Base-by-base conservation (phyloP, 176 grass and related monocot genomes). In the Bonia amplexicaulis region DNA sequence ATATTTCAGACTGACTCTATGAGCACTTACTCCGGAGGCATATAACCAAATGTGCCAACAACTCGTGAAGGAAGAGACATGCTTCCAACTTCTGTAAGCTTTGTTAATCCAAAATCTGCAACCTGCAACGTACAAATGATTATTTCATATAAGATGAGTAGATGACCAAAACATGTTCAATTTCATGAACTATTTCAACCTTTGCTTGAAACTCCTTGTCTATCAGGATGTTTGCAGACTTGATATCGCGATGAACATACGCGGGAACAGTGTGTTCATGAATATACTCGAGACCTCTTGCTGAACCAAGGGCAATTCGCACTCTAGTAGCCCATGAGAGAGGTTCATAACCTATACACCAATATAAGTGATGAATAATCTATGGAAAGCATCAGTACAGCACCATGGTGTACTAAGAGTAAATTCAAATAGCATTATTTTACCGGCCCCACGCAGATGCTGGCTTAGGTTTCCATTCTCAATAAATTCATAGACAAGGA, bases 401-500 rank as follows among this genome's bases (percentile, higher is more conserved):
- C n/a, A 11, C 6, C 33, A 61, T 9, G 49, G 37, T 11, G 2
- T 54, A 41, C 45, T 33, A 31, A 48, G 25, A 31, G 17, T 49
- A 7, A 62, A 59, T 48, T 69, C 44, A 74, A 59, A 41, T n/a
- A 62, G 55, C 13, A 80, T 39, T 16, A 85, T 68, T 96, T 74
- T 95, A 98, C 96, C 93, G 76, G 86, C 85, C 73, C 90, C 85
- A 80, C 78, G 91, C 37, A 98, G 85, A 86, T 89, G 96, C 74
- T 98, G 91, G 74, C 93, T 90, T 82, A 98, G 78, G 69, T 95
- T 95, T n/a, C 96, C 96, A 87, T 98, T 98, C 70, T 98, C 93
- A 15, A 98, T 94, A 63, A 25, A 98, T 81, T 98, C 96, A 14
- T 95, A 95, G 17, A 98, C 88, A 88, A 98, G 91, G 74, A 95